Base-by-base conservation (phyloP, 495 filamentous ascomycete genomes). In the Penicillium pancosmium region DNA sequence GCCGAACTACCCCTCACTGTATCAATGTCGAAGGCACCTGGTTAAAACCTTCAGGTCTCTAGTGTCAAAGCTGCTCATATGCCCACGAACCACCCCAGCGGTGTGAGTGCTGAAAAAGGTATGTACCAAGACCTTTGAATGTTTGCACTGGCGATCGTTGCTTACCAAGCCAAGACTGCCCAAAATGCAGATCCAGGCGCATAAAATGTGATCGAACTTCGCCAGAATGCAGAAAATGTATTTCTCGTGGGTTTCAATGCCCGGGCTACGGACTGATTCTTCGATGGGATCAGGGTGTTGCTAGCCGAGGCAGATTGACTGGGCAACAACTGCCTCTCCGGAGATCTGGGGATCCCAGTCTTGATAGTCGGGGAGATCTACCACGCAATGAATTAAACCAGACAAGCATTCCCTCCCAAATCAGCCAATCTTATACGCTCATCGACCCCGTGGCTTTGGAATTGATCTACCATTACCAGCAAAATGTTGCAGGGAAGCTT, bases 161-260 rank as follows among this genome's bases (percentile, higher is more conserved):
- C 49, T 59, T 23, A 44, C 6, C 13, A 25, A 27, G 13, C 47
- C n/a, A 38, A 62, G 60, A 57, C 50, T 62, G 60, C 27, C 55
- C 19, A 35, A 62, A 51, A 43, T 62, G 60, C 51, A 57, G 36
- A 25, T 35, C 18, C 13, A 54, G 60, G 34, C 54, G 60, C 6
- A 62, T 62, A 3, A 23, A 31, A 8, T 62, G 60, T 34, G 60
- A 62, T 57, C 50, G 54, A 2, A 57, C 50, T 19, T 21, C 50
- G 15, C 60, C 60, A 47, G 33, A 34, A 36, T 62, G 60, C 11
- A 57, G 55, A 11, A 62, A 62, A 54, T 62, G 60, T 27, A 33
- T 19, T 33, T 52, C 60, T 5, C 18, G 60, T 18, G 50, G 57
- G 9, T 36, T 60, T 8, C 25, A 41, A 44, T 62, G 60, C 16